Percentiles rank a stretch among this genome's conserved stretches.
Conservation (phyloP, 352 stramenopile genomes). For the Globisporangium orthogonon region DNA sequence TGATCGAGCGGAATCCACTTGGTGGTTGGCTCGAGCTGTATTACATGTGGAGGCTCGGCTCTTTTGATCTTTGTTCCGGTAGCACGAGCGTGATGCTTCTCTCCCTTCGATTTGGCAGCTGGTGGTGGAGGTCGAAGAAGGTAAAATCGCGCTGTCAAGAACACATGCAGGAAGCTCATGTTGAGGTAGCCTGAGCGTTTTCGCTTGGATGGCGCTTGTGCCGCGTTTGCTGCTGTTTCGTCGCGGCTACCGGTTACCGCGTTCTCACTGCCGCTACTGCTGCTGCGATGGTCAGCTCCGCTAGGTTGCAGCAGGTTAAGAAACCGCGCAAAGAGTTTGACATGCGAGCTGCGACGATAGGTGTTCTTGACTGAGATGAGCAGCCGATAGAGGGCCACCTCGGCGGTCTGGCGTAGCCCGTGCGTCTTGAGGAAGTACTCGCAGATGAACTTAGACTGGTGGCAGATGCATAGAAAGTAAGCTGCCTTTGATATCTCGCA, state of each 20-base stretch:
- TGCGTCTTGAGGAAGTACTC: conserved; percentile 74
- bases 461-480: not conserved
- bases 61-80: not conserved
- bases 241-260: not conserved
- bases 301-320: conserved; percentile 29
- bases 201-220: conserved; percentile 10
- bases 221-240: not conserved
- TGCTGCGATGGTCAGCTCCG: not conserved
- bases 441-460: conserved; percentile 56
- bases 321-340: conserved; percentile 68
- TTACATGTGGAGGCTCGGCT: conserved; percentile 18
- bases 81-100: not conserved
- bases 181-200: conserved; percentile 34
- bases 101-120: conserved; percentile 6
- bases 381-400: conserved; percentile 63
- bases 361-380: conserved; percentile 62
- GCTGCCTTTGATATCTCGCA: not conserved
- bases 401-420: conserved; percentile 48
- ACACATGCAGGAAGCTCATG: conserved; percentile 61
- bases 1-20: conserved; percentile 66
- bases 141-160: conserved; percentile 46
- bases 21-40: conserved; percentile 43
- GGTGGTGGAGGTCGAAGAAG: conserved; percentile 23
- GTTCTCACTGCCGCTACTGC: not conserved
- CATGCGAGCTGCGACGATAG: conserved; percentile 38